Base-by-base conservation (phyloP, 2,329 filamentous ascomycete species). In the Sporothrix humicola region DNA sequence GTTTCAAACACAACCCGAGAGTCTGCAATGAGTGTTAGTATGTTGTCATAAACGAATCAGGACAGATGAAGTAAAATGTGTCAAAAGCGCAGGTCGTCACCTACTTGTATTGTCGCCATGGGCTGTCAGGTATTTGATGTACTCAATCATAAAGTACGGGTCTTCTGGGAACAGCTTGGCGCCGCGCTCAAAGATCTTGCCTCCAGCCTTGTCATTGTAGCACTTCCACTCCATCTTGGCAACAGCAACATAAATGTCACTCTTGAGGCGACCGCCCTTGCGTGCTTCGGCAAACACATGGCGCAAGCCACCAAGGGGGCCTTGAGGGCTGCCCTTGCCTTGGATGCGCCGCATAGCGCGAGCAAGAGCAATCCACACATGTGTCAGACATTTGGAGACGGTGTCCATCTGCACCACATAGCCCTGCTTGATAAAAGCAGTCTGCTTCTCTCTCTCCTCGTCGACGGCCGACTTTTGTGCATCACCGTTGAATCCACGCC, bases 1-100 rank as follows among this genome's bases (percentile, higher is more conserved):
- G 95, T 98, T 81, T 98, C 96, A 79, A 99, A 99, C 1, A 98
- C 94, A 10, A 96, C 95, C 77, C 96, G 90, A 48, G 96, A 96
- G 86, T 99, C 94, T 95, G 77, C 48, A 77, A 50, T 48, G 7
- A 9, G 48, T 63, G 73, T 79, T 75, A 79, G 75, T 15, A 52
- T 37, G 31, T 5, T 37, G 31, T 7, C 31, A 37, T 37, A 37
- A 37, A 37, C 7, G 31, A 37, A 37, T 37, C 31, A 37, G 31
- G 31, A 37, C 7, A 37, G 17, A 13, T 6, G 23, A 13, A 15
- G 3, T 17, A 8, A 9, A 59, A 37, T 0, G 31, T 69, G 58
- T 72, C 15, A 65, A 59, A 58, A 7, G 10, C 42, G 5, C 23
- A 12, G 63, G 15, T 1, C 37, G 5, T 46, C 1, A 87, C 93